Evolutionary conservation across 2,329 filamentous ascomycete genomes (phyloP), one percentile per base, ranked within the genome.

Genomic region (Beauveria australis): DNA sequence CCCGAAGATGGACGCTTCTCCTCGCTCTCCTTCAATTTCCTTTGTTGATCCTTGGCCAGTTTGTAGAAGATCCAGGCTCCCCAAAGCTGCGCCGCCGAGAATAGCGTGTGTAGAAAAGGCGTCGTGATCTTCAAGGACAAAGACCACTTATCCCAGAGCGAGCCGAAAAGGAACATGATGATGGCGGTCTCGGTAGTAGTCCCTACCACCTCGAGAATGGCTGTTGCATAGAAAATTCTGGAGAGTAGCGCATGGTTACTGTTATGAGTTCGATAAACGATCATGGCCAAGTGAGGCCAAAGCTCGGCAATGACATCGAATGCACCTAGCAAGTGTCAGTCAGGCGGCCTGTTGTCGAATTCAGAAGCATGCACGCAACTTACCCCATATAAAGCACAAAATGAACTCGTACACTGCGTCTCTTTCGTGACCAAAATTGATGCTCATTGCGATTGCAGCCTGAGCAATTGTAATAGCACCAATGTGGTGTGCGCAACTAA

Each of bases 251-350:
- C n/a, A 28, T 62, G 60, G 26, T 62, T 54, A 4, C 49, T 41
- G 37, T 47, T 5, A 10, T 62, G 55, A 1, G 44, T n/a, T 44
- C 60, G 60, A 33, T 62, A 62, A 10, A 62, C 16, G 16, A 62
- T 62, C 60, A 62, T 62, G 30, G 60, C 60, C 16, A 62, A 26
- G 44, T 62, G 60, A n/a, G 60, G 60, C 60, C 60, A 62, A 10
- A 62, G 54, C 28, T 62, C 60, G 41, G 60, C 60, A 26, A 62
- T 28, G 10, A 62, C 60, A 24, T 62, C 60, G 22, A 62, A 62
- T 18, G 60, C 60, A 51, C 60, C 60, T 62, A 18, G 2, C 5
- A 30, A 6, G 7, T n/a, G 60, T 62, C 19, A 62, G 55, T 43
- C 10, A 51, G 7, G 12, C 6, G 40, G 9, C 16, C 30, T 7